These are phyloP conservation scores for Tilletia indica DNA, from an alignment of 1,284 basidiomycete species.

Conservation along the genomic window DNA sequence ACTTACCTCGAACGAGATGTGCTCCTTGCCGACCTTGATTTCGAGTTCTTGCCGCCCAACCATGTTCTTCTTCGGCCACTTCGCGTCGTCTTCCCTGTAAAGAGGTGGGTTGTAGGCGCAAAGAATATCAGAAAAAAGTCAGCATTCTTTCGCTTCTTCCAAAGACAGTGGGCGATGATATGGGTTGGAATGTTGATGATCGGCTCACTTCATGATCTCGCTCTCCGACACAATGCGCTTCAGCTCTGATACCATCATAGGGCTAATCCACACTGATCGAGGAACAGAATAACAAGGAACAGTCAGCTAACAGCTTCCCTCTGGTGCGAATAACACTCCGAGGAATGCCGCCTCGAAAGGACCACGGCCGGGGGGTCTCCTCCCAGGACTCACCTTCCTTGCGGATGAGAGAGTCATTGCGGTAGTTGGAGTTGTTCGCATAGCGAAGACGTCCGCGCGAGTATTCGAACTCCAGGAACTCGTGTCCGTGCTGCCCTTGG, in stretches of 20 bases:
- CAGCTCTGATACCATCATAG: conserved; percentile 85
- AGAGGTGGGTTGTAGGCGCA: neutral
- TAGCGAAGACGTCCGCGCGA: conserved; percentile 91
- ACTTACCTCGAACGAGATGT: conserved; percentile 92
- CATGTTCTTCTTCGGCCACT: conserved; percentile 98
- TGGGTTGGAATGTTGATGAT: neutral
- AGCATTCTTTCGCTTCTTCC: neutral
- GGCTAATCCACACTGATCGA: conserved; percentile 82
- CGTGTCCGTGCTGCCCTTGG: conserved; percentile 54
- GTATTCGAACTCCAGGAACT: conserved; percentile 96
- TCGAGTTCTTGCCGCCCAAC: conserved; percentile 97
- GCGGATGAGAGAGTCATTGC: conserved; percentile 92
- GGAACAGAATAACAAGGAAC: conserved; percentile 6
- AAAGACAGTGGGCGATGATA: too few relatives aligned
- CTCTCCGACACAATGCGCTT: conserved; percentile 90
- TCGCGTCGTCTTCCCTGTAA: conserved; percentile 87
- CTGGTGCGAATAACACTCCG: too few relatives aligned
- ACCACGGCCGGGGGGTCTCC: too few relatives aligned
- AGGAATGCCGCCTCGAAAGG: too few relatives aligned
- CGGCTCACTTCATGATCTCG: conserved; percentile 84
- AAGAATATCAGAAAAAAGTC: neutral
- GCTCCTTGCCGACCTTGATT: conserved; percentile 87
- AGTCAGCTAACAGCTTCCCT: neutral
- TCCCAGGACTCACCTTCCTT: conserved; percentile 79
- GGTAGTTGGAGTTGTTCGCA: conserved; percentile 98